Percentiles rank a stretch among this genome's conserved stretches.
Conservation (phyloP, 352 stramenopile species). For the Pythium insidiosum region DNA sequence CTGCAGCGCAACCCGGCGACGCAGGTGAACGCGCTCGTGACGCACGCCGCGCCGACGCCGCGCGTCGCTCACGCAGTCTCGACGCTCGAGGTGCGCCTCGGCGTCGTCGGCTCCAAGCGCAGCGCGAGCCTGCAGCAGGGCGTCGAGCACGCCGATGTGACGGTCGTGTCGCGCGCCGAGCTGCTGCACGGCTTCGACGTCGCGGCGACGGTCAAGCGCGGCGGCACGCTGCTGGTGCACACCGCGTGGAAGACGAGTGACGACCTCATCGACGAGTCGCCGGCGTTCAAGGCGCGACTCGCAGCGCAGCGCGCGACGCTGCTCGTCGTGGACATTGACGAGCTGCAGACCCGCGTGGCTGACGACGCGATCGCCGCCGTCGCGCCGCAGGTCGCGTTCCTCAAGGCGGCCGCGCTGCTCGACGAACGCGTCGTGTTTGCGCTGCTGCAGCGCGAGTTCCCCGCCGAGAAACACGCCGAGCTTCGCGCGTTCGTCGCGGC, state of each 20-base stretch:
- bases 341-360: constrained; percentile 45
- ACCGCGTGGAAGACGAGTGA: constrained; percentile 56
- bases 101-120: constrained; percentile 21
- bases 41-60: constrained; percentile 28
- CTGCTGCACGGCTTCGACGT: constrained; percentile 51
- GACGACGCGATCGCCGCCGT: constrained; percentile 39
- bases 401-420: constrained; percentile 46
- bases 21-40: constrained; percentile 51
- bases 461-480: constrained; percentile 26
- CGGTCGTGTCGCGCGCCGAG: constrained; percentile 36
- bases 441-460: constrained; percentile 38
- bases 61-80: constrained; percentile 22
- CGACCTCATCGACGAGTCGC: constrained; percentile 45
- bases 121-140: constrained; percentile 27
- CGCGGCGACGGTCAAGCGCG: constrained; percentile 35
- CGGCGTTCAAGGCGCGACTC: constrained; percentile 43
- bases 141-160: constrained; percentile 49
- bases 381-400: constrained; percentile 46
- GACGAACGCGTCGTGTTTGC: constrained; percentile 51
- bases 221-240: constrained; percentile 48
- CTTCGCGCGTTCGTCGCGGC: constrained; percentile 46
- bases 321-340: constrained; percentile 40
- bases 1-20: constrained; percentile 61
- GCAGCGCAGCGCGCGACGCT: constrained; percentile 39
- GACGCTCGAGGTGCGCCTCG: constrained; percentile 50